Evolutionary conservation across 192 early-diverging fungal species (phyloP), one percentile per base, ranked within the genome.

Genomic region (Spinellus fusiger): DNA sequence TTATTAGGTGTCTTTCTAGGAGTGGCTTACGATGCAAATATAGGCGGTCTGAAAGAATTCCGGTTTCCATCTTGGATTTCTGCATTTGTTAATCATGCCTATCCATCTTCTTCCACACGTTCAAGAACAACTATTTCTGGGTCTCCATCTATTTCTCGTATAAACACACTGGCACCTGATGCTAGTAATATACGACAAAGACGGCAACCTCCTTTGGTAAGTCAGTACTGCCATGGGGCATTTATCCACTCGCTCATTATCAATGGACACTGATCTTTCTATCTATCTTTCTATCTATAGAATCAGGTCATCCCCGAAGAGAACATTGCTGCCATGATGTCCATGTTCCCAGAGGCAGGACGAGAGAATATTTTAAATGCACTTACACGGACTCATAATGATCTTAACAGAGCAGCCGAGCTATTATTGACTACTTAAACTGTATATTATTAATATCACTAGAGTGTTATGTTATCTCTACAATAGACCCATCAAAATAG

Each of bases 331-430:
- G 71, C 71, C 1, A 59, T 85, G 40, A 65, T 71, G 49, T 62
- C 77, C 18, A 85, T 85, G 66, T 85, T 85, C 59, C 77, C 83
- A 1, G 59, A 74, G 9, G 54, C 53, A 5, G 65, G 75, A n/a
- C 67, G 74, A 29, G 69, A 78, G 12, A 54, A 59, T 48, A 73
- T 79, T 4, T 64, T 69, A 1, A 64, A 49, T 4, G 83, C 81
- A n/a, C 49, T 85, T 16, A 60, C 71, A 18, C 57, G 57, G n/a
- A 58, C 83, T 8, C 70, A 76, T 15, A 75, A 82, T 33, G 80
- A 85, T 57, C 56, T 85, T 2, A 82, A 81, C 44, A 73, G 74
- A 16, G 83, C 83, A 5, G 80, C 73, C 9, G 74, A 82, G 47
- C 55, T 60, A 16, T 48, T 70, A 46, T 54, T 70, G 10, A 44